Conservation (phyloP, 129 eudicot genomes). For the Lonicera japonica region DNA sequence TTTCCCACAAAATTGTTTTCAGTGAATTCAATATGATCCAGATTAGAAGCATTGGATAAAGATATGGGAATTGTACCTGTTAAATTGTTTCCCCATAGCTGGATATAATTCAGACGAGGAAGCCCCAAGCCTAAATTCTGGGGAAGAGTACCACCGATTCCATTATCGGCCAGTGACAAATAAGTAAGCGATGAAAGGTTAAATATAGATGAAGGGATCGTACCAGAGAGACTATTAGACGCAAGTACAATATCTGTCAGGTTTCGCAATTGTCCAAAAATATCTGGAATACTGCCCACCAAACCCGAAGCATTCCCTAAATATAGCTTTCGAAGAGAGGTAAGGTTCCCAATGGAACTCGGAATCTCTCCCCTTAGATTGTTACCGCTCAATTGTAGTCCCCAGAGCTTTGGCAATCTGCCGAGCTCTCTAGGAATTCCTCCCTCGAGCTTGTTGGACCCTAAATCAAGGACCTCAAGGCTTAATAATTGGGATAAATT, state of each 20-base stretch:
- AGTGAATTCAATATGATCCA: background rate
- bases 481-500: slow-evolving; percentile 17
- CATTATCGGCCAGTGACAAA: background rate
- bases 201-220: slow-evolving; percentile 2
- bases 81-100: background rate
- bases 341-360: slow-evolving; percentile 9
- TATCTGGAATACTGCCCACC: slow-evolving; percentile 25
- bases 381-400: slow-evolving; percentile 10
- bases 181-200: background rate
- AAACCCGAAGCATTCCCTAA: slow-evolving; percentile 8
- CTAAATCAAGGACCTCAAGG: slow-evolving; percentile 14
- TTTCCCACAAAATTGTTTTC: background rate
- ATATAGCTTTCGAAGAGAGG: slow-evolving; percentile 7
- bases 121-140: background rate
- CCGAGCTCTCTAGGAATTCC: slow-evolving; percentile 18
- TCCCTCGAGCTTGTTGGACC: slow-evolving; percentile 20
- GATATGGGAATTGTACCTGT: slow-evolving; percentile 7
- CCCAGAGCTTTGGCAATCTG: slow-evolving; percentile 1
- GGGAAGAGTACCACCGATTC: background rate
- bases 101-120: background rate
- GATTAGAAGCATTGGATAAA: slow-evolving; percentile 1
- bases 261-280: slow-evolving; percentile 4
- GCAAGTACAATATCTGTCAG: slow-evolving; percentile 5
- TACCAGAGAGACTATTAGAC: slow-evolving; percentile 18
- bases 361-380: slow-evolving; percentile 30